Conservation (phyloP, 129 eudicot genomes). For the Tanacetum coccineum region DNA sequence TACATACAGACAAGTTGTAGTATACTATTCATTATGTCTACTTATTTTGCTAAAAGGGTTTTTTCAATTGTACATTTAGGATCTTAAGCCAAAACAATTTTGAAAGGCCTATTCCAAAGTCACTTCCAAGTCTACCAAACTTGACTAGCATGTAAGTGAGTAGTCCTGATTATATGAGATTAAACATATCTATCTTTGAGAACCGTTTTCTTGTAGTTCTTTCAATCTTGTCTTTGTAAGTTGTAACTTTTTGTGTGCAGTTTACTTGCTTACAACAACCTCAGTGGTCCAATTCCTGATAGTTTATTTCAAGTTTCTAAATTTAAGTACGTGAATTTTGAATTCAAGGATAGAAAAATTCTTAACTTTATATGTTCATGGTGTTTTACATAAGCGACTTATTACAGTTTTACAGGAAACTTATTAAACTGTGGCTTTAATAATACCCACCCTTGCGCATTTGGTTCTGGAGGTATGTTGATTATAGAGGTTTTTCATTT, state of each 20-base stretch:
- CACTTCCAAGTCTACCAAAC: slow-evolving; percentile 68
- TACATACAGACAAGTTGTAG: no score
- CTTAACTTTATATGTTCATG: slow-evolving; percentile 4
- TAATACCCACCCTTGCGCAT: slow-evolving; percentile 49
- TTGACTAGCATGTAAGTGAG: slow-evolving; percentile 68
- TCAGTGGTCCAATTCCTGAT: slow-evolving; percentile 73
- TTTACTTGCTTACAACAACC: slow-evolving; percentile 71
- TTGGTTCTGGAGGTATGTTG: slow-evolving; percentile 48
- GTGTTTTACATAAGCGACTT: slow-evolving; percentile 33
- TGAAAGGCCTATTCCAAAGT: slow-evolving; percentile 72
- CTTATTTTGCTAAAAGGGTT: background rate
- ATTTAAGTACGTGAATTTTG: slow-evolving; percentile 60
- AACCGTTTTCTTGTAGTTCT: slow-evolving; percentile 6
- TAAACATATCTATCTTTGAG: slow-evolving; percentile 2
- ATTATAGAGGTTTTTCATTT: background rate
- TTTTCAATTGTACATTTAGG: slow-evolving; percentile 43
- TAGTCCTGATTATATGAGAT: background rate
- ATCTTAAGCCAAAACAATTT: slow-evolving; percentile 73
- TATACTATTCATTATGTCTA: background rate
- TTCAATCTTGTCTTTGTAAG: slow-evolving; percentile 19
- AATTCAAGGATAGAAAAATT: background rate
- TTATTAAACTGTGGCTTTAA: slow-evolving; percentile 66
- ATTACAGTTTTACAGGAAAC: slow-evolving; percentile 83
- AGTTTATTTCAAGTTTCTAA: slow-evolving; percentile 65
- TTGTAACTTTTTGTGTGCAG: slow-evolving; percentile 41